A percentile compares a stretch with the other conserved stretches of the same genome.
phyloP scores from a whole-genome alignment of 352 stramenopile species.

The Phytophthora pistaciae region DNA sequence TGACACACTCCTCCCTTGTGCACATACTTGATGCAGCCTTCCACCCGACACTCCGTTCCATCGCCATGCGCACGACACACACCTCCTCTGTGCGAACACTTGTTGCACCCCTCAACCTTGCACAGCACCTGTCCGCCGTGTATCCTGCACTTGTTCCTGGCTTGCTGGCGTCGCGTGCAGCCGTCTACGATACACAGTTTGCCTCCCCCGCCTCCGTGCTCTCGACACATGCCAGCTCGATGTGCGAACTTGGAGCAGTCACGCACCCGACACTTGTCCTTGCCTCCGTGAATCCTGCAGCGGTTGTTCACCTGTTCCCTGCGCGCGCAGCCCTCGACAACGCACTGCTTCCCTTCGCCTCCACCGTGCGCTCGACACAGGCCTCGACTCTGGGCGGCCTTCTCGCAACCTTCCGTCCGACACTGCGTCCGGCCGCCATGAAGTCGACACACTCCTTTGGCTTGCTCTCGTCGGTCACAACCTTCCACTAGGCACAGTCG shows the following conservation, averaged over 20 bases:
- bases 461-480: constrained; percentile 25
- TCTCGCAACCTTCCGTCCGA: constrained; percentile 47
- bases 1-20: constrained; percentile 73
- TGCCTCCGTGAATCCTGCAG: constrained; percentile 71
- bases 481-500: constrained; percentile 19
- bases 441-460: constrained; percentile 16
- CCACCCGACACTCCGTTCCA: constrained; percentile 62
- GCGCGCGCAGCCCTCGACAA: constrained; percentile 17
- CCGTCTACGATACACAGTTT: constrained; percentile 53
- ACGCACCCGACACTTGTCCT: constrained; percentile 46
- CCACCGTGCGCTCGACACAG: constrained; percentile 65
- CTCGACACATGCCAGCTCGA: constrained; percentile 45
- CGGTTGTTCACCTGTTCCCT: constrained; percentile 43
- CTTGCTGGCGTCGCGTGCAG: constrained; percentile 66
- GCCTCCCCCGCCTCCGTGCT: constrained; percentile 62
- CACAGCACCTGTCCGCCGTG: constrained; percentile 72
- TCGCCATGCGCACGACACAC: constrained; percentile 74
- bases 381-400: constrained; percentile 58
- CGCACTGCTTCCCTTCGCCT: constrained; percentile 38
- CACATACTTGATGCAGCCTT: constrained; percentile 75
- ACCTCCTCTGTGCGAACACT: constrained; percentile 66
- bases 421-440: constrained; percentile 36
- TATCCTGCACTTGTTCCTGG: constrained; percentile 61
- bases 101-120: constrained; percentile 66
- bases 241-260: constrained; percentile 37